These are phyloP conservation scores for Periconia digitata DNA, from an alignment of 2,329 filamentous ascomycete genomes.

Conservation along the genomic window DNA sequence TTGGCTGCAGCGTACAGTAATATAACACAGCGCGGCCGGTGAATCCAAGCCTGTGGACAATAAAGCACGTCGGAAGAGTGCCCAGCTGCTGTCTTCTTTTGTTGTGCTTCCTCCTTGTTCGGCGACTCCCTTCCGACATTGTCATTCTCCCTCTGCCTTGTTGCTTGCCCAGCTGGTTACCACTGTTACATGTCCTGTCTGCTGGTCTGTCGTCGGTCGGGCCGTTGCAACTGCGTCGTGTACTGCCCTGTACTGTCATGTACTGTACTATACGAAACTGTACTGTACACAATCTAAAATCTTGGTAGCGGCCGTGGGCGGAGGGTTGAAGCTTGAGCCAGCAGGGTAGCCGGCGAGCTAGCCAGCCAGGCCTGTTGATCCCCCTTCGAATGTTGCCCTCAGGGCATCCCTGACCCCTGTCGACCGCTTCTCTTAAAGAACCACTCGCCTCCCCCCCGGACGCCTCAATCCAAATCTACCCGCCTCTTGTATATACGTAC, in stretches of 20 bases:
- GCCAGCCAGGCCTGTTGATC: slow-evolving; percentile 35
- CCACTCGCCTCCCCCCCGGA: slow-evolving; percentile 13
- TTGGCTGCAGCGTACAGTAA: neutral
- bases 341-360: no score
- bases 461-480: slow-evolving; percentile 8
- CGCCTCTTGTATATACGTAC: neutral
- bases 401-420: slow-evolving; percentile 23
- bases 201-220: neutral
- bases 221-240: neutral
- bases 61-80: slow-evolving; percentile 1
- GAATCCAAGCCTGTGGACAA: slow-evolving; percentile 2
- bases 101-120: no score
- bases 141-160: no score
- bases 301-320: no score
- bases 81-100: no score
- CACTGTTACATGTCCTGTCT: no score
- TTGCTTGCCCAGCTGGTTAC: neutral
- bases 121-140: neutral
- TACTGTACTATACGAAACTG: no score
- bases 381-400: slow-evolving; percentile 17
- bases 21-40: slow-evolving; percentile 4
- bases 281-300: no score
- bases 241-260: no score
- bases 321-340: slow-evolving; percentile 16
- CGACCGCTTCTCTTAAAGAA: slow-evolving; percentile 25